Evolutionary conservation across 176 grass and related monocot species (phyloP).

Genomic region (Aechmea fasciata): DNA sequence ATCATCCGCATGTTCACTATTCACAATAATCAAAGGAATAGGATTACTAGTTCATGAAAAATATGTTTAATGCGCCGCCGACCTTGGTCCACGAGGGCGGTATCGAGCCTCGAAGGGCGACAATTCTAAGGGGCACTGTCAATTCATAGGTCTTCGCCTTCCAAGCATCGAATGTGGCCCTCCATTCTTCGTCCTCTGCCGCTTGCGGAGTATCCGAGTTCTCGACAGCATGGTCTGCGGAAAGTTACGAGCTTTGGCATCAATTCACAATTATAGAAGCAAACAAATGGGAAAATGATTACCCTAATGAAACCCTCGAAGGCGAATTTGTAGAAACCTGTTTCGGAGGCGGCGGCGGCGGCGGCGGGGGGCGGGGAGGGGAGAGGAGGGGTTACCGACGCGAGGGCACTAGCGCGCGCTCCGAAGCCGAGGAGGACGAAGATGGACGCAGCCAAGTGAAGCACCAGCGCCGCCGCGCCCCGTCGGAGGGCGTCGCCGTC

Average conservation of each 20-base stretch:
- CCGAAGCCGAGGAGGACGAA: slow-evolving; percentile 29
- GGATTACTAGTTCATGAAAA: not conserved
- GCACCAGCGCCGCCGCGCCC: slow-evolving; percentile 17
- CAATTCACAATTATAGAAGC: not conserved
- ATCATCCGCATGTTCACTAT: not conserved
- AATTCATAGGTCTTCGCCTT: slow-evolving; percentile 74
- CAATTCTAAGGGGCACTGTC: slow-evolving; percentile 69
- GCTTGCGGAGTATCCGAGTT: slow-evolving; percentile 21
- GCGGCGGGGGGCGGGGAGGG: slow-evolving; percentile 13
- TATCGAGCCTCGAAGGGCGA: slow-evolving; percentile 71
- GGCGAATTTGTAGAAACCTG: not conserved
- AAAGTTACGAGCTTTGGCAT: not conserved
- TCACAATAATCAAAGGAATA: not conserved
- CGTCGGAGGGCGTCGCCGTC: slow-evolving; percentile 1
- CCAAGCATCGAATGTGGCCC: slow-evolving; percentile 52
- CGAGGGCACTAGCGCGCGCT: slow-evolving; percentile 23
- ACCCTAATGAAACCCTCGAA: not conserved
- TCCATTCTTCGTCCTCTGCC: slow-evolving; percentile 49
- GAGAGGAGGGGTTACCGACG: not conserved
- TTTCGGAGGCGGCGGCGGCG: not conserved
- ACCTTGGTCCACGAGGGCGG: slow-evolving; percentile 95
- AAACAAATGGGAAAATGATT: not conserved
- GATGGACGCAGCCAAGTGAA: slow-evolving; percentile 43
- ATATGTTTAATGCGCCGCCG: not conserved
- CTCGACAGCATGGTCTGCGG: slow-evolving; percentile 9